These are phyloP conservation scores for Fusarium acutatum DNA, from an alignment of 2,329 filamentous ascomycete genomes.

Conservation along the genomic window DNA sequence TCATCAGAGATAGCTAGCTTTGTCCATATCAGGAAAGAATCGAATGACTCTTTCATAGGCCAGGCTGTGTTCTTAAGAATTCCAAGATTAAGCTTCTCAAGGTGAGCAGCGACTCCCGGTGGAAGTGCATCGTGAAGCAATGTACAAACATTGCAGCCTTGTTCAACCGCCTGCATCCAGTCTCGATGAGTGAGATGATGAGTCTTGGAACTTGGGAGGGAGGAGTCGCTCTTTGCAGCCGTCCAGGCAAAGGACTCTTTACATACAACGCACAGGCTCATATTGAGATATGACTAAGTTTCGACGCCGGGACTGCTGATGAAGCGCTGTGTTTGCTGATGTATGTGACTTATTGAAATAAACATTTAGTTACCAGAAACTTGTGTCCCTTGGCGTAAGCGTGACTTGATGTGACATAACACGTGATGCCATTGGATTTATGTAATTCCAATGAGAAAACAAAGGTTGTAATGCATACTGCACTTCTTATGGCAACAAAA, in stretches of 20 bases:
- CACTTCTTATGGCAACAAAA: accelerated
- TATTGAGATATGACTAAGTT: accelerated
- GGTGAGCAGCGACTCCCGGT: not conserved
- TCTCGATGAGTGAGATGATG: not conserved
- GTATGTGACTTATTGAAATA: no score
- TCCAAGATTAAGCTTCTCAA: not conserved
- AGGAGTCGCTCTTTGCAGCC: not conserved
- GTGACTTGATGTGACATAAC: not conserved
- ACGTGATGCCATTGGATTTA: not conserved
- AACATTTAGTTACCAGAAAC: not conserved
- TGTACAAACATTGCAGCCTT: not conserved
- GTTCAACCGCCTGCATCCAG: not conserved
- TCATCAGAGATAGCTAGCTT: no score
- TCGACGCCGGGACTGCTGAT: not conserved
- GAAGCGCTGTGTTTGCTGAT: no score
- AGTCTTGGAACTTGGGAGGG: not conserved
- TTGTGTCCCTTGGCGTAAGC: not conserved
- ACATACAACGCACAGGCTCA: accelerated
- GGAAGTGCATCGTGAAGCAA: accelerated
- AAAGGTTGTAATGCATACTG: accelerated
- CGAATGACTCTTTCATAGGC: not conserved
- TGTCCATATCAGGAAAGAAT: not conserved
- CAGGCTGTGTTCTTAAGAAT: accelerated
- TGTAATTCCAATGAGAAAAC: not conserved
- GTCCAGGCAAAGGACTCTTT: not conserved